Base-by-base conservation (phyloP, 768 basidiomycete genomes). In the Amanita subjunquillea region DNA sequence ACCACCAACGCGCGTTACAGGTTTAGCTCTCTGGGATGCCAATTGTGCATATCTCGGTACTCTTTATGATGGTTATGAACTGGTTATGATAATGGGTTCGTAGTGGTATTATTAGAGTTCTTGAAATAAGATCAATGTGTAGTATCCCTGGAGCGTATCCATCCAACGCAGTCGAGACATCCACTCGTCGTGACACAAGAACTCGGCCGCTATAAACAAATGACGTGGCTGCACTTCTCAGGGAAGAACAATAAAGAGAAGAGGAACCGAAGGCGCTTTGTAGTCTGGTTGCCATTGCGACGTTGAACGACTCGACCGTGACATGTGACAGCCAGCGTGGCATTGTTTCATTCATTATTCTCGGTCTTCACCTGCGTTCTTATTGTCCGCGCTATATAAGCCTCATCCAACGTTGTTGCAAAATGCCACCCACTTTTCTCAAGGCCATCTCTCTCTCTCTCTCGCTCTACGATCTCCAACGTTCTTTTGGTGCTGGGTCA, bases 351-450 rank as follows among this genome's bases (percentile, higher is more conserved):
- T 27, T 27, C 32, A 32, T 32, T 13, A 12, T 34, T 34, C 10
- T 32, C 32, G n/a, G 15, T 5, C 13, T 23, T 48, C 20, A 15
- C 36, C n/a, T 37, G 29, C 32, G 25, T 25, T 17, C 32, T 41
- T 52, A 45, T 52, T 52, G 51, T 52, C 36, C 6, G 7, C 20
- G 30, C 20, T 52, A 52, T 52, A 52, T 52, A 52, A 52, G 36
- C 17, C 0, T 30, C 40, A 0, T 10, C 7, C 1, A 9, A 42
- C 34, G 40, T 2, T 37, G 9, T 3, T 4, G 17, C 0, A 17
- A 17, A 23, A 17, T 43, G 23, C 3, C 17, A 41, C 37, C 20
- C 50, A 23, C 40, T 43, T 45, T 23, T 7, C 37, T 6, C 17
- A 20, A 29, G 25, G 41, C 41, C 17, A 17, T 30, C 32, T 40